Percentiles rank a stretch among this genome's conserved stretches.
These are phyloP conservation scores for Penicillium aurantiogriseum DNA, from an alignment of 2,329 filamentous ascomycete species.

Conservation along the genomic window DNA sequence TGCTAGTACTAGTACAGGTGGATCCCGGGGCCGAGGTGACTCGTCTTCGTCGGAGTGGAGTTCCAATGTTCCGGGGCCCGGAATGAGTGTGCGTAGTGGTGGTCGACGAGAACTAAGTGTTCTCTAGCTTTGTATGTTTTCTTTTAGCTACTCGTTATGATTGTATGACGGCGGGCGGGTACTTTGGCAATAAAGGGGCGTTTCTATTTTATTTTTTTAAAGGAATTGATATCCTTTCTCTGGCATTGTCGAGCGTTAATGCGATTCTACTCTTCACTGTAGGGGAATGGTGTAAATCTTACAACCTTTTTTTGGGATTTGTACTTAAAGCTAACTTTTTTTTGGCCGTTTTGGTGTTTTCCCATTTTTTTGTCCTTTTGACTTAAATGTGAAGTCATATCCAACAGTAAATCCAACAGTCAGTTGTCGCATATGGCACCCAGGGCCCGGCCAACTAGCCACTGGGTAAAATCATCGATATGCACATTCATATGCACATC, in stretches of 20 bases:
- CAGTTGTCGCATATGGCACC: background rate
- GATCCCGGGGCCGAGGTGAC: conserved; percentile 20
- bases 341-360: background rate
- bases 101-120: conserved; percentile 33
- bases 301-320: background rate
- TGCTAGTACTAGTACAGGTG: conserved; percentile 25
- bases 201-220: background rate
- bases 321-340: background rate
- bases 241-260: background rate
- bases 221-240: conserved; percentile 2
- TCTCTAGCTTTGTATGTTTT: conserved; percentile 18
- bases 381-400: background rate
- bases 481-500: background rate
- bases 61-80: conserved; percentile 10
- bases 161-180: conserved; percentile 8
- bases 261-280: background rate
- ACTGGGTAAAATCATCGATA: background rate
- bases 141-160: conserved; percentile 13
- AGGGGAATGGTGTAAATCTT: background rate
- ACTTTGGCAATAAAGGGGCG: conserved; percentile 2
- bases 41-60: conserved; percentile 28
- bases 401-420: background rate
- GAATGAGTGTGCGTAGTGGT: conserved; percentile 23
- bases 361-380: background rate
- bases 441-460: background rate